Percentiles rank a stretch among this genome's conserved stretches.
phyloP scores from a whole-genome alignment of 768 basidiomycete genomes.

The Butyriboletus loyo region DNA sequence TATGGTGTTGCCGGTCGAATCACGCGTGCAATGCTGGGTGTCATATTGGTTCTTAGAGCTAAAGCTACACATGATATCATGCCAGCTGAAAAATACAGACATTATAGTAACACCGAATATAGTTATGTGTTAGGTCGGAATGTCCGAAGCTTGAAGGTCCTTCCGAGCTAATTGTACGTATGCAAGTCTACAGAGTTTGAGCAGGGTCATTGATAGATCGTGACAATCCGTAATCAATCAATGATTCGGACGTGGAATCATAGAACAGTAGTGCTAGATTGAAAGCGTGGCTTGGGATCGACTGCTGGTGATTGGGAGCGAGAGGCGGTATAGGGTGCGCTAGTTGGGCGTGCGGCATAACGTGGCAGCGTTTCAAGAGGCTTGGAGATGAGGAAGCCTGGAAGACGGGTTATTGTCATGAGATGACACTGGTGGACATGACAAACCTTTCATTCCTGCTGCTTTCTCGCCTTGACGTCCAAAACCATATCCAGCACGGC shows the following conservation, averaged over 20 bases:
- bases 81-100: slow-evolving; percentile 24
- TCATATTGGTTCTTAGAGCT: slow-evolving; percentile 7
- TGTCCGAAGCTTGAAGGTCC: slow-evolving; percentile 17
- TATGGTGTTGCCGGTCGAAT: not conserved
- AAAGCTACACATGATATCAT: slow-evolving; percentile 26
- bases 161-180: slow-evolving; percentile 5
- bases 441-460: slow-evolving; percentile 55
- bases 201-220: slow-evolving; percentile 14
- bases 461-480: slow-evolving; percentile 76
- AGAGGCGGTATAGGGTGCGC: slow-evolving; percentile 15
- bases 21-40: not conserved
- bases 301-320: slow-evolving; percentile 22
- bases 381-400: slow-evolving; percentile 56
- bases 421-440: not conserved
- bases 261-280: slow-evolving; percentile 28
- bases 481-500: slow-evolving; percentile 66
- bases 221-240: slow-evolving; percentile 18
- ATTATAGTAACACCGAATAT: slow-evolving; percentile 7
- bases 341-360: slow-evolving; percentile 44
- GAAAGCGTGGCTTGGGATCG: slow-evolving; percentile 21
- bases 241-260: slow-evolving; percentile 19
- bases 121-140: slow-evolving; percentile 2
- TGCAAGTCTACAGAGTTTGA: slow-evolving; percentile 12
- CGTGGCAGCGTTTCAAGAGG: slow-evolving; percentile 62
- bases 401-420: slow-evolving; percentile 3